Evolutionary conservation across 306 rosid genomes (phyloP).

Genomic region (Trifolium repens): DNA sequence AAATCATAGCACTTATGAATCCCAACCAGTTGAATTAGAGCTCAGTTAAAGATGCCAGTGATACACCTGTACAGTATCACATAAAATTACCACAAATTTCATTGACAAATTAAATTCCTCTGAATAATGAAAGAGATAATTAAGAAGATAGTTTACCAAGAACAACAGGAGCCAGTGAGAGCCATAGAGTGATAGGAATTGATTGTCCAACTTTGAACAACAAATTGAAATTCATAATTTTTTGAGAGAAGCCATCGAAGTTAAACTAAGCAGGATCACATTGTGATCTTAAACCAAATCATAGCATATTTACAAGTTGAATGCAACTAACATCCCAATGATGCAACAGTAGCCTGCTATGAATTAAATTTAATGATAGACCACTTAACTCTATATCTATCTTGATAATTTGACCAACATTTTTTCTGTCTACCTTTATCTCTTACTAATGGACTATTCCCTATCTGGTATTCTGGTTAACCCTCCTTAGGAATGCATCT

Average conservation of each 20-base stretch:
- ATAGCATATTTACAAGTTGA: no score
- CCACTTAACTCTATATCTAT: no score
- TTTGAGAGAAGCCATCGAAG: no score
- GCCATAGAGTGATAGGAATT: no score
- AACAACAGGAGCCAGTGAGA: conserved; percentile 93
- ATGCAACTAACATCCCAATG: no score
- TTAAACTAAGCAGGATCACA: no score
- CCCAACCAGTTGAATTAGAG: conserved; percentile 95
- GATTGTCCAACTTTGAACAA: conserved; percentile 82
- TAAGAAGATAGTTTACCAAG: conserved; percentile 56
- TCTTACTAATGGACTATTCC: neutral
- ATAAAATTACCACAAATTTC: conserved; percentile 30
- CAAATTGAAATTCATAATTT: no score
- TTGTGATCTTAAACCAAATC: no score
- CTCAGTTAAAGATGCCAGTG: conserved; percentile 95
- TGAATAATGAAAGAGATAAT: neutral
- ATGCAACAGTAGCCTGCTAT: no score
- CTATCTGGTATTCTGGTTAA: neutral
- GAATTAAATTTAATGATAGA: no score
- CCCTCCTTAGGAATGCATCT: neutral
- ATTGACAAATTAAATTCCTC: neutral
- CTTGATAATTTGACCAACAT: neutral
- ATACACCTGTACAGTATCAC: conserved; percentile 66
- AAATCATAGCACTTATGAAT: conserved; percentile 91
- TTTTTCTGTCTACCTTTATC: neutral